Evolutionary conservation across 495 filamentous ascomycete genomes (phyloP), one percentile per base, ranked within the genome.

Genomic region (Xylaria palmicola): DNA sequence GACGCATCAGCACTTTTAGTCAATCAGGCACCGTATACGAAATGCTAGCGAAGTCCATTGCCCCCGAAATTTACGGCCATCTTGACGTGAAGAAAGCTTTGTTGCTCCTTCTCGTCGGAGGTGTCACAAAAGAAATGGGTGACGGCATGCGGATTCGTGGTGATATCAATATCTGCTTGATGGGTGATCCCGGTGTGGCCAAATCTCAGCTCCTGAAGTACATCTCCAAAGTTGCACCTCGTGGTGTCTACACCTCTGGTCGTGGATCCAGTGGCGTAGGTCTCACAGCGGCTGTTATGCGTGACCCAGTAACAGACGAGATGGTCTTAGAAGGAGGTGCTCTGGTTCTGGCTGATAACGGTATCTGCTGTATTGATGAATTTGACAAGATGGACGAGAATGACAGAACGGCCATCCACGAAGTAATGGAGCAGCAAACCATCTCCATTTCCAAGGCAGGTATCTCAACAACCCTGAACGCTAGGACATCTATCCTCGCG

Each of bases 341-440:
- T 13, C 81, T 98, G 22, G 94, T 98, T 32, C 81, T 98, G 2
- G 95, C 94, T 27, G 94, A 98, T 71, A 98, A 98, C 68, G 94
- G 94, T 65, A 95, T 96, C 75, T 98, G 94, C 86, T 98, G 94
- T 72, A 98, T 98, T 75, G 94, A 98, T 79, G 94, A 98, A 73
- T 98, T 98, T 71, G 94, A 98, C 81, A 98, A 98, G 78, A 98
- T 98, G 94, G 95, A 98, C 71, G 94, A 98, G 71, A 83, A 85
- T 55, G 95, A 98, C 74, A 85, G 94, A 60, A 98, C 94, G 0
- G 95, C 95, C 29, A 98, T 98, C 70, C 94, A 98, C 82, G 94
- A 98, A 86, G 94, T 98, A 30, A 98, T 98, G 94, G 94, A 98
- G 70, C 94, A 98, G 72, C 94, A 98, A 75, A 98, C 94, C 50